These are phyloP conservation scores for Paramecium bursaria DNA, from an alignment of 73 alveolate species.

Conservation along the genomic window DNA sequence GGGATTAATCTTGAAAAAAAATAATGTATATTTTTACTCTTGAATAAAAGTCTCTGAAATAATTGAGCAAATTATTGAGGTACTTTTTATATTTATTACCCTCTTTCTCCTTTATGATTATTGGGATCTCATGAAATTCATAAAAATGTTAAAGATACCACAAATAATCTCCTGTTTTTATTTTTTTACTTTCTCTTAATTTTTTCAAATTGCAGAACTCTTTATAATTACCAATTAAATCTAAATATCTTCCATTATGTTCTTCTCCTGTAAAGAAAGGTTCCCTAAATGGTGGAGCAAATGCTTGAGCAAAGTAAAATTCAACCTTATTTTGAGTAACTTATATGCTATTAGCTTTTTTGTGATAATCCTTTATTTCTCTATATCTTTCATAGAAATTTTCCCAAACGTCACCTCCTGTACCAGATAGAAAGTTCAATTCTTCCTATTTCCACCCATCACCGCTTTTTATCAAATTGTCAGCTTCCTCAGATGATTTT, in stretches of 20 bases:
- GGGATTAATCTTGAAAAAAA: too few relatives aligned
- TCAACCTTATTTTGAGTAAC: constrained; percentile 75
- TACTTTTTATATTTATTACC: constrained; percentile 71
- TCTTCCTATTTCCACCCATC: constrained; percentile 89
- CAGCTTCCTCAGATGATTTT: constrained; percentile 81
- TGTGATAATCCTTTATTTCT: constrained; percentile 86
- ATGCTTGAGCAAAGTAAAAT: constrained; percentile 65
- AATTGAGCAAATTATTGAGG: constrained; percentile 69
- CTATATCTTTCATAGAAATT: constrained; percentile 92
- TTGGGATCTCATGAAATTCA: constrained; percentile 79
- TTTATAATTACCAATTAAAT: constrained; percentile 71
- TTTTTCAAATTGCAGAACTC: constrained; percentile 72
- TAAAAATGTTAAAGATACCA: constrained; percentile 84
- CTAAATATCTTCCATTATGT: constrained; percentile 83
- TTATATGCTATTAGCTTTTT: constrained; percentile 69
- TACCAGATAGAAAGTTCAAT: constrained; percentile 80
- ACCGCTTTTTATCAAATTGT: constrained; percentile 84
- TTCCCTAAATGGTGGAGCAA: constrained; percentile 53
- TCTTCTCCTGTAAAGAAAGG: constrained; percentile 83
- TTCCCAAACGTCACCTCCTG: constrained; percentile 90
- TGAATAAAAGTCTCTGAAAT: constrained; percentile 73
- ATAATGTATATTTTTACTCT: too few relatives aligned
- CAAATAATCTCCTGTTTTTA: constrained; percentile 80
- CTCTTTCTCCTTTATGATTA: constrained; percentile 68
- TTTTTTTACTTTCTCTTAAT: constrained; percentile 65